These are phyloP conservation scores for Lojkania enalia DNA, from an alignment of 2,329 filamentous ascomycete species.

Conservation along the genomic window DNA sequence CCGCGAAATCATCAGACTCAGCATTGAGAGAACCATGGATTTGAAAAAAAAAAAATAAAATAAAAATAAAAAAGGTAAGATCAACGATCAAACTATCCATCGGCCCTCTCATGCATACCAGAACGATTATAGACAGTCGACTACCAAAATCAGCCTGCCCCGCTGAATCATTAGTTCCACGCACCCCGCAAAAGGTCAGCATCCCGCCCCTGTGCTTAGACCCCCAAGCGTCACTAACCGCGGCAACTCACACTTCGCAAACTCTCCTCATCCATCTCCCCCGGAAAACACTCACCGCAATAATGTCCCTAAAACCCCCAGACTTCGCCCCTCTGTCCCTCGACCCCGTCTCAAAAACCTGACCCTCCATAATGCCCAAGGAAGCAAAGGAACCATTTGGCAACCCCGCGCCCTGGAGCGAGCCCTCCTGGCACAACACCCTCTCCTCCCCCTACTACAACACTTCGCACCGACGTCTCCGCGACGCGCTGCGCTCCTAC, in stretches of 20 bases:
- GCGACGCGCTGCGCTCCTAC: constrained; percentile 60
- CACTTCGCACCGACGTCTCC: constrained; percentile 61
- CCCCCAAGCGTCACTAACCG: neutral
- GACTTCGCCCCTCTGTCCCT: constrained; percentile 14
- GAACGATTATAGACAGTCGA: too few species aligned
- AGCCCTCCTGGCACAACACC: constrained; percentile 52
- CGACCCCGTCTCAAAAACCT: too few species aligned
- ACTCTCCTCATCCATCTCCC: neutral
- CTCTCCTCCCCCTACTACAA: constrained; percentile 66
- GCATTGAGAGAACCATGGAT: too few species aligned
- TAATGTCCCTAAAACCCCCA: constrained; percentile 14
- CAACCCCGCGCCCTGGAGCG: constrained; percentile 49
- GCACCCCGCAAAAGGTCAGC: too few species aligned
- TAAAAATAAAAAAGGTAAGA: too few species aligned
- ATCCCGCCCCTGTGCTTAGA: too few species aligned
- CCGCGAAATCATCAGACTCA: too few species aligned
- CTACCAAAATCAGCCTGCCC: too few species aligned
- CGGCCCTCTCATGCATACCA: too few species aligned
- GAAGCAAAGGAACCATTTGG: constrained; percentile 36
- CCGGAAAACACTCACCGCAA: neutral
- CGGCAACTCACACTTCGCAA: neutral
- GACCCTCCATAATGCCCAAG: constrained; percentile 23
- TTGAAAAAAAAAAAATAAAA: too few species aligned
- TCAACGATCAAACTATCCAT: too few species aligned
- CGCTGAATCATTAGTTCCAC: too few species aligned